Evolutionary conservation across 345 rosid genomes (phyloP).

Genomic region (Eucalyptus globulus): DNA sequence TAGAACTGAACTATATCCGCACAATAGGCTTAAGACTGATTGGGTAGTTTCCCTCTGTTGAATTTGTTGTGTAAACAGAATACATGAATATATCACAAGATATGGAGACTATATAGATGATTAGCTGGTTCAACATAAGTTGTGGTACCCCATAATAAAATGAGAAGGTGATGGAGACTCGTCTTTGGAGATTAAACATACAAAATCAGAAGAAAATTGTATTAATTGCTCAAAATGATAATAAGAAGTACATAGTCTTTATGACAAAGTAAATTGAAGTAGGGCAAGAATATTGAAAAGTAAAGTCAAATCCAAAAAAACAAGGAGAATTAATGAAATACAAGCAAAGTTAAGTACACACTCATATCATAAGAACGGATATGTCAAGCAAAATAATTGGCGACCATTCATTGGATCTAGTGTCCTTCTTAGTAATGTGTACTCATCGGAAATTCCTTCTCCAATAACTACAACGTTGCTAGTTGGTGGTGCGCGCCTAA

Average conservation of each 20-base stretch:
- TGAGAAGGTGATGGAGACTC: not conserved
- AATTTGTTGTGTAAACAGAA: not conserved
- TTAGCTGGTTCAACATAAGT: not conserved
- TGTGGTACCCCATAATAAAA: not conserved
- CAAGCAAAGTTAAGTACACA: not conserved
- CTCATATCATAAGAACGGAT: not conserved
- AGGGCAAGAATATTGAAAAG: not conserved
- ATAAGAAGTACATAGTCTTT: not conserved
- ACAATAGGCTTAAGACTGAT: not conserved
- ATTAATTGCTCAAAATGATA: no score
- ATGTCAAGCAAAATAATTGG: not conserved
- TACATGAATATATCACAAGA: not conserved
- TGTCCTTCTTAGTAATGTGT: not conserved
- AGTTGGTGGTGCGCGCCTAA: accelerated
- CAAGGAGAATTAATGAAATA: not conserved
- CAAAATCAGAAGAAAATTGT: not conserved
- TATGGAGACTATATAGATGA: not conserved
- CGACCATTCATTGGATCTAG: no score
- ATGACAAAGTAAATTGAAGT: not conserved
- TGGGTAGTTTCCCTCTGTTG: not conserved
- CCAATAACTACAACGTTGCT: no score
- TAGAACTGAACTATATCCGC: accelerated
- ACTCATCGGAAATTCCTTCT: not conserved
- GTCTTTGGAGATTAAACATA: not conserved
- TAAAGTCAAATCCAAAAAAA: no score